These are phyloP conservation scores for Candida mattraensis DNA, from an alignment of 805 yeast genomes.

Conservation along the genomic window DNA sequence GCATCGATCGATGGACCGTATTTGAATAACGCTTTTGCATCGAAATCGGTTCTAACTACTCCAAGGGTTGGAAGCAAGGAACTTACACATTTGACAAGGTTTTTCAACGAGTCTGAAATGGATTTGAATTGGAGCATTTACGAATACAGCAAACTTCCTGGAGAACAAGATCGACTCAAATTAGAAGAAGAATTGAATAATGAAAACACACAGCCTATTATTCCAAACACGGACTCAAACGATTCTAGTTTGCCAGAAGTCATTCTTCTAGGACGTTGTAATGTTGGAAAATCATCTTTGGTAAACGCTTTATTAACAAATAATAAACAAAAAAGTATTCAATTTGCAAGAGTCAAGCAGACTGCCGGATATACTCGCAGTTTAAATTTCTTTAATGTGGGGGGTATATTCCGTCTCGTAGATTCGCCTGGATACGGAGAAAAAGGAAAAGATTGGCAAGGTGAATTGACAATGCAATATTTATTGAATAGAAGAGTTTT, in stretches of 20 bases:
- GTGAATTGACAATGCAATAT: conserved; percentile 64
- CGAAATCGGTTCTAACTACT: conserved; percentile 8
- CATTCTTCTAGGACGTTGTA: conserved; percentile 74
- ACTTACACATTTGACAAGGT: conserved; percentile 27
- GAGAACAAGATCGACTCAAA: conserved; percentile 34
- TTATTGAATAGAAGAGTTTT: conserved; percentile 53
- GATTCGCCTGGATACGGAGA: conserved; percentile 94
- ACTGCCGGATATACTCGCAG: conserved; percentile 51
- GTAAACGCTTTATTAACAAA: conserved; percentile 58
- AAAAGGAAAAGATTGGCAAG: conserved; percentile 65
- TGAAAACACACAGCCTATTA: not conserved
- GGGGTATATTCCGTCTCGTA: conserved; percentile 60
- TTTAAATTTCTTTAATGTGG: conserved; percentile 69
- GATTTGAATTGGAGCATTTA: conserved; percentile 62
- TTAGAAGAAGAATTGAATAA: conserved; percentile 4
- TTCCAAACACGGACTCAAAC: conserved; percentile 1
- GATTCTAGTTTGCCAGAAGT: conserved; percentile 63
- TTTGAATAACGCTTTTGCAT: conserved; percentile 18
- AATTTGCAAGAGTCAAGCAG: conserved; percentile 44
- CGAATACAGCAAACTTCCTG: conserved; percentile 57
- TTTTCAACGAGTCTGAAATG: conserved; percentile 48
- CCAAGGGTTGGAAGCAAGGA: conserved; percentile 9
- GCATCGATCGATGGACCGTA: conserved; percentile 20
- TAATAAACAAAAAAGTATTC: conserved; percentile 27
- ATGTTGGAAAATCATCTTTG: conserved; percentile 83